Evolutionary conservation across 2,329 filamentous ascomycete species (phyloP).

Genomic region (Fusarium nisikadoi): DNA sequence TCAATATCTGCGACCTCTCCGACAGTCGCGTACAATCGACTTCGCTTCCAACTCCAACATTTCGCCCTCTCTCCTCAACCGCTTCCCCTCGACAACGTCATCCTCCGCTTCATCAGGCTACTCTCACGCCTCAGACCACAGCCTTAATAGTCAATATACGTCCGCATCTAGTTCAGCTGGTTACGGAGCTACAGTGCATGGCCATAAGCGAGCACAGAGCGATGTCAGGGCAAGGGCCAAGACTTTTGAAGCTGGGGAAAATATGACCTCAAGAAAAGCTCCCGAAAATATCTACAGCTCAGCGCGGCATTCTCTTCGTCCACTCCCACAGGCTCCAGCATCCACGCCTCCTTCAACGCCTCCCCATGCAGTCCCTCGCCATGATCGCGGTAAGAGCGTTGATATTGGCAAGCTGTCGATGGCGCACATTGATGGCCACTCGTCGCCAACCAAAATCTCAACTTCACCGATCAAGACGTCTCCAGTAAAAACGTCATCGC

Average conservation of each 20-base stretch:
- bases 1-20: constrained; percentile 51
- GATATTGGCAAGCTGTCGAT: constrained; percentile 68
- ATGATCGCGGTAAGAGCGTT: constrained; percentile 72
- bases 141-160: constrained; percentile 71
- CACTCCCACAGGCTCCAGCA: constrained; percentile 74
- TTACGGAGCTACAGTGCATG: constrained; percentile 56
- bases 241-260: constrained; percentile 58
- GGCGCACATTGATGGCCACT: constrained; percentile 55
- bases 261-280: constrained; percentile 54
- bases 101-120: constrained; percentile 77
- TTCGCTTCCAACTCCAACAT: constrained; percentile 55
- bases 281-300: constrained; percentile 76
- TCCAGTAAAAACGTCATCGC: constrained; percentile 43
- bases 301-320: constrained; percentile 80
- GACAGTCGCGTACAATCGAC: constrained; percentile 65
- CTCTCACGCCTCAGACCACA: constrained; percentile 69
- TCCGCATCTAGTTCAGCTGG: constrained; percentile 68
- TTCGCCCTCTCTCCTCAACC: constrained; percentile 54
- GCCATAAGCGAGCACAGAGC: constrained; percentile 80
- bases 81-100: constrained; percentile 76
- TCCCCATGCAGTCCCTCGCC: constrained; percentile 50
- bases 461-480: constrained; percentile 1
- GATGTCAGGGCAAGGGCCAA: constrained; percentile 70
- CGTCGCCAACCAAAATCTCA: constrained; percentile 48
- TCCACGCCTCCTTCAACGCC: constrained; percentile 54